Base-by-base conservation (phyloP, 192 early-diverging fungal genomes). In the Mortierella hygrophila region DNA sequence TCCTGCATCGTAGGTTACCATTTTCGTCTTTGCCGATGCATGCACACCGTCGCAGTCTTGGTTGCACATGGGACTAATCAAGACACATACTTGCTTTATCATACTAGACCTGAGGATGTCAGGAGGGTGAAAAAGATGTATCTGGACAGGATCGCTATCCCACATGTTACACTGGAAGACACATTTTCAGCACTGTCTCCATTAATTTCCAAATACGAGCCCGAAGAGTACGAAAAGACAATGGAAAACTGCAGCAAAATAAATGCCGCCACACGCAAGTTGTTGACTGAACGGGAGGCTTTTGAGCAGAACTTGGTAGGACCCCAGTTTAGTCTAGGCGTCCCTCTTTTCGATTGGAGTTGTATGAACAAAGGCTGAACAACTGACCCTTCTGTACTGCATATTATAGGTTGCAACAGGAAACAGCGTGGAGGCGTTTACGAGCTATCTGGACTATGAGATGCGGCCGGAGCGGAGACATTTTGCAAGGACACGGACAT, bases 171-270 rank as follows among this genome's bases (percentile, higher is more conserved):
- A 35, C 80, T 94, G 38, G 92, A 91, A 13, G 85, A 91, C 15
- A 96, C 96, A 0, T 95, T 95, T 37, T 83, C 78, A 16, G 81
- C 77, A 23, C 93, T 94, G 72, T 95, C 94, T 4, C 79, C 89
- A 2, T 94, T 96, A 72, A 92, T 96, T 47, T 90, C 90, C 15
- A 78, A 76, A 15, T 90, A 91, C 68, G 88, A 92, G 68, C 77
- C 77, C 57, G 73, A 52, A 3, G 80, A 92, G 18, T 96, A 94
- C 80, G 95, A 95, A 75, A 69, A 69, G 2, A 81, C 70, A 2
- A 88, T 96, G 91, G 75, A 90, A 2, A 35, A 80, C 29, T 85
- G 89, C 41, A 95, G 89, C 63, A 79, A 80, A 18, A 82, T 89
- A 18, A 88, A 82, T 35, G 69, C 88, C 47, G 87, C 85, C 35